phyloP scores from a whole-genome alignment of 768 basidiomycete species.

The Russula compacta region DNA sequence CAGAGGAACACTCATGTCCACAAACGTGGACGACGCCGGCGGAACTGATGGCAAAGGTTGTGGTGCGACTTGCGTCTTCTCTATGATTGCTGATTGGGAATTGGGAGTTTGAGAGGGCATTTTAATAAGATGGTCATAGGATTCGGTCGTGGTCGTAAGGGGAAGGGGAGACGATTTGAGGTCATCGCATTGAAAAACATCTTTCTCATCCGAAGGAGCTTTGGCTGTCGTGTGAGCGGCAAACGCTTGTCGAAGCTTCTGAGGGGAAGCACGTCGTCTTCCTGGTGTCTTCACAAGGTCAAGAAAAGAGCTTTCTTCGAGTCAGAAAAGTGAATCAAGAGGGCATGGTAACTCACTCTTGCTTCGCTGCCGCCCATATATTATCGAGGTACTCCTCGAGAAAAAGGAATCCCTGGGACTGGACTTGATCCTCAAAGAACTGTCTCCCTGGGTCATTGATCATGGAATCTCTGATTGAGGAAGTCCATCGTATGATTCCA shows the following conservation, averaged over 20 bases:
- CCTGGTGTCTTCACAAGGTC: constrained; percentile 82
- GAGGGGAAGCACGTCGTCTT: constrained; percentile 50
- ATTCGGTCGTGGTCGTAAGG: neutral
- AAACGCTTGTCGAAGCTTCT: constrained; percentile 39
- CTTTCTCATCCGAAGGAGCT: constrained; percentile 64
- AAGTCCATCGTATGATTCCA: constrained; percentile 63
- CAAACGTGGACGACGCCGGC: constrained; percentile 11
- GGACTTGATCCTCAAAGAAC: constrained; percentile 63
- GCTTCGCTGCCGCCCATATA: constrained; percentile 55
- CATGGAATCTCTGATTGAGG: constrained; percentile 58
- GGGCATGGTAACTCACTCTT: constrained; percentile 39
- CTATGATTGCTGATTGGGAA: neutral
- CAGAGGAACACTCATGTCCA: constrained; percentile 19
- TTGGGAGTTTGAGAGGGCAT: neutral
- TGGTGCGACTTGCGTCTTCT: constrained; percentile 4
- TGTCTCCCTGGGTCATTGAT: constrained; percentile 62
- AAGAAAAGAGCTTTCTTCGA: constrained; percentile 47
- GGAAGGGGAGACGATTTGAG: neutral
- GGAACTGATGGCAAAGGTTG: neutral
- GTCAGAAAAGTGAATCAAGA: neutral
- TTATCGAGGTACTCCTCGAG: constrained; percentile 69
- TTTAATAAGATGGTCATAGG: neutral
- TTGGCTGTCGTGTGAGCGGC: constrained; percentile 23
- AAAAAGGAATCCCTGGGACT: constrained; percentile 68
- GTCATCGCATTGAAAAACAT: constrained; percentile 6